Conservation (phyloP, 2,329 filamentous ascomycete species). For the Trichoderma endophyticum region DNA sequence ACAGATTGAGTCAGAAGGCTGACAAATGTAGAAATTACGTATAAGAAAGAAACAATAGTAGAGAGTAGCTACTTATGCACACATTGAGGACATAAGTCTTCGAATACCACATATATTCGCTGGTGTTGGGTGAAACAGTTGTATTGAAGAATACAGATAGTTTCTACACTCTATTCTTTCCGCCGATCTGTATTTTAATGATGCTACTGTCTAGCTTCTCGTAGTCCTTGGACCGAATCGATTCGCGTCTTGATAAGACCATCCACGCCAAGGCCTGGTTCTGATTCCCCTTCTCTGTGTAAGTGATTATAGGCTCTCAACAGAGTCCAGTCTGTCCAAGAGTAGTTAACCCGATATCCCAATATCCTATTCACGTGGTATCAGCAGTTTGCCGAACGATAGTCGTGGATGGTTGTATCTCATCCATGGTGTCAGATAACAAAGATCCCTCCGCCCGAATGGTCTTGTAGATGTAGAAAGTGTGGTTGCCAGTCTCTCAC, state of each 20-base stretch:
- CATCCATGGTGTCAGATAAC: neutral
- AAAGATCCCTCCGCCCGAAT: neutral
- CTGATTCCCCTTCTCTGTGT: neutral
- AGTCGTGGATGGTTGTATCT: neutral
- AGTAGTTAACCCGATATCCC: neutral
- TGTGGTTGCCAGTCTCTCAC: neutral
- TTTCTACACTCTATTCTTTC: neutral
- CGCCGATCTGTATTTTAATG: neutral
- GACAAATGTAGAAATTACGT: neutral
- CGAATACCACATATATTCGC: too few species aligned
- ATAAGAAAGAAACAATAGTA: neutral
- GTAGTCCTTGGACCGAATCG: neutral
- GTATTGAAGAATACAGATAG: neutral
- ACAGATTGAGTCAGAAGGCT: neutral
- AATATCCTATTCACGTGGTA: neutral
- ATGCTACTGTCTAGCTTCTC: neutral
- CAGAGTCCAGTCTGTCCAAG: neutral
- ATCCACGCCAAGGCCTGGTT: neutral
- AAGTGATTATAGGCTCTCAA: neutral
- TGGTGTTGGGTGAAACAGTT: neutral
- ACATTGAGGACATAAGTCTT: fast-evolving
- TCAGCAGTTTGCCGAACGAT: neutral
- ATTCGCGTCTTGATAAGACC: neutral
- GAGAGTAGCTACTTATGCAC: neutral
- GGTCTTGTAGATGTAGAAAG: neutral